phyloP scores from a whole-genome alignment of 1,139 yeast species.

The Blastobotrys persicus region DNA sequence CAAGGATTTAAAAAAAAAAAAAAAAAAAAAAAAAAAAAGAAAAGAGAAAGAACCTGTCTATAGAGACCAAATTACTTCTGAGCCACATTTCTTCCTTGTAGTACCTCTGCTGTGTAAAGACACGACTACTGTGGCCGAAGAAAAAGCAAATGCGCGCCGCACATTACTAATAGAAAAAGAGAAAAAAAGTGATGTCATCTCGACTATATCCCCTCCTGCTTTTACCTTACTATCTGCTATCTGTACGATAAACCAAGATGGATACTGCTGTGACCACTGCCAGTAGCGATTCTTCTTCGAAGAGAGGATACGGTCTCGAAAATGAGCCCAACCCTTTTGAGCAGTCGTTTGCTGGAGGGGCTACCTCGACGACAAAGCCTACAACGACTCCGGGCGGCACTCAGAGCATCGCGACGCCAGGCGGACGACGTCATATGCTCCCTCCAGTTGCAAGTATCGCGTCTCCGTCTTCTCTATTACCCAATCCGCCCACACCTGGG shows the following conservation, averaged over 20 bases:
- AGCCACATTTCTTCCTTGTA: no score
- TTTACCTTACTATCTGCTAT: not conserved
- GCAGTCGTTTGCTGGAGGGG: slow-evolving; percentile 76
- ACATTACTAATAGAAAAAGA: not conserved
- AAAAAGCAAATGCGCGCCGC: not conserved
- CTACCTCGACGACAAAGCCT: slow-evolving; percentile 22
- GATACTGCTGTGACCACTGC: slow-evolving; percentile 2
- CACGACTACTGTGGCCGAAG: no score
- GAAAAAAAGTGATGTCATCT: slow-evolving; percentile 8
- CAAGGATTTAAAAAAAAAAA: no score
- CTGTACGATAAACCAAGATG: slow-evolving; percentile 1
- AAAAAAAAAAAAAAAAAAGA: no score
- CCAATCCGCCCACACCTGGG: slow-evolving; percentile 21
- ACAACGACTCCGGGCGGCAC: slow-evolving; percentile 21
- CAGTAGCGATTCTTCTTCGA: not conserved
- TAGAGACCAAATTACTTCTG: no score
- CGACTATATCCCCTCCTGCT: slow-evolving; percentile 7
- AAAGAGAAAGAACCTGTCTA: no score
- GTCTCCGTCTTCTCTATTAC: slow-evolving; percentile 35
- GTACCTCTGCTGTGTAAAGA: not conserved
- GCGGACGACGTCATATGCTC: slow-evolving; percentile 33
- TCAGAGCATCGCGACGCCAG: slow-evolving; percentile 31
- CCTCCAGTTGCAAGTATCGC: slow-evolving; percentile 40
- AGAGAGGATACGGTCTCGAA: slow-evolving; percentile 45
- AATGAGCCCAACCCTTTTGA: slow-evolving; percentile 96